Percentiles rank a stretch among this genome's conserved stretches.
Conservation (phyloP, 1,284 basidiomycete genomes). For the Rhodofomes roseus region DNA sequence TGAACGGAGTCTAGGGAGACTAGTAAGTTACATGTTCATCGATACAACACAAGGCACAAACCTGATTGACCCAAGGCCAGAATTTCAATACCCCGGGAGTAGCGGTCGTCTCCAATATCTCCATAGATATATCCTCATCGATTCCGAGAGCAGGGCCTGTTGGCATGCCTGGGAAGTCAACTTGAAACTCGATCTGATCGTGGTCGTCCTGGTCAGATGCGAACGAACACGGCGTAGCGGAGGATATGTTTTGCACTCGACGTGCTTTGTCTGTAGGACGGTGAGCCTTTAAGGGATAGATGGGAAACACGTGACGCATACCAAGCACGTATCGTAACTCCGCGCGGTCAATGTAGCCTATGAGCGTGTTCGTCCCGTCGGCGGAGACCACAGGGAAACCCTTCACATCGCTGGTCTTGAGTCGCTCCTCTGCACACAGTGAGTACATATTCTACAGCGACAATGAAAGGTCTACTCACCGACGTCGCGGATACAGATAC, state of each 20-base stretch:
- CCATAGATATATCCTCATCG: constrained; percentile 64
- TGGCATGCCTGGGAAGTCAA: constrained; percentile 37
- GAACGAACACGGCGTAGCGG: constrained; percentile 74
- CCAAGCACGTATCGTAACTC: constrained; percentile 87
- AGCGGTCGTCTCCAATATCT: constrained; percentile 56
- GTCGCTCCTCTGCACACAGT: constrained; percentile 53
- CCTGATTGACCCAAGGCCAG: constrained; percentile 92
- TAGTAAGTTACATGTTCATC: background rate
- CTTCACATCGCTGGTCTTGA: constrained; percentile 74
- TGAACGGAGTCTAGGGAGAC: constrained; percentile 75
- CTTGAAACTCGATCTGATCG: constrained; percentile 37
- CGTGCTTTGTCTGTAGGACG: constrained; percentile 61
- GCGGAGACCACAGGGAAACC: constrained; percentile 87
- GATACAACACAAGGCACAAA: constrained; percentile 29
- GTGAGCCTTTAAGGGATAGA: background rate
- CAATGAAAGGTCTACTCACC: constrained; percentile 44
- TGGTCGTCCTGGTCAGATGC: constrained; percentile 40
- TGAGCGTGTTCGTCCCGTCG: constrained; percentile 55
- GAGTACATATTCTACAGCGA: background rate
- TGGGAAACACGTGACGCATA: constrained; percentile 28
- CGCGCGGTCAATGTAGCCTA: constrained; percentile 87
- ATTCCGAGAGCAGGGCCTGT: constrained; percentile 52
- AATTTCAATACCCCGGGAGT: constrained; percentile 66
- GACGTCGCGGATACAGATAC: constrained; percentile 75
- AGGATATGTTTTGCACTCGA: constrained; percentile 55